A percentile compares a stretch with the other conserved stretches of the same genome.
These are phyloP conservation scores for Daphne laureola DNA, from an alignment of 441 rosid species.

Conservation along the genomic window DNA sequence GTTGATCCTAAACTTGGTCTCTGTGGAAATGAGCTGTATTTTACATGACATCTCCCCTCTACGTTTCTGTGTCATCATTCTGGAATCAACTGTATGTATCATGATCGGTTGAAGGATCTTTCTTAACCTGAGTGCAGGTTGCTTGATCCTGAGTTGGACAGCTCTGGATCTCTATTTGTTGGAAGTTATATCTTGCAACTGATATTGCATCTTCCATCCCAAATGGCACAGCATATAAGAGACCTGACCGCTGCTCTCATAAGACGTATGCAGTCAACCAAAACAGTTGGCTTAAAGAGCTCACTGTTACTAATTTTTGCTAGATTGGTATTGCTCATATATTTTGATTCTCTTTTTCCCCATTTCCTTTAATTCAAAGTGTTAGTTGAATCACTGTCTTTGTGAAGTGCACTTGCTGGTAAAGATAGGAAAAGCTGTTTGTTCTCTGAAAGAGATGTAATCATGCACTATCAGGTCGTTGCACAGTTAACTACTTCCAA, in stretches of 20 bases:
- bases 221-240: slow-evolving; percentile 77
- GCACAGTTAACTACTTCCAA: too few relatives aligned
- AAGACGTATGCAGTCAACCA: slow-evolving; percentile 83
- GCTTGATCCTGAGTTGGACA: slow-evolving; percentile 80
- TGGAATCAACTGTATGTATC: too few relatives aligned
- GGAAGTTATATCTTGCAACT: slow-evolving; percentile 90
- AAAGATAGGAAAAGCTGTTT: too few relatives aligned
- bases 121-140: slow-evolving; percentile 45
- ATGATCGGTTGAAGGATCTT: slow-evolving; percentile 4
- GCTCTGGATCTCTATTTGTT: slow-evolving; percentile 95
- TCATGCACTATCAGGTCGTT: too few relatives aligned
- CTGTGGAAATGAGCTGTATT: too few relatives aligned
- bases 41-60: too few relatives aligned
- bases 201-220: slow-evolving; percentile 80
- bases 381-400: background rate
- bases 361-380: background rate
- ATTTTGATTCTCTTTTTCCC: background rate
- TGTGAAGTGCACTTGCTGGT: background rate
- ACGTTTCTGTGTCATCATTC: too few relatives aligned
- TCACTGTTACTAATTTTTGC: slow-evolving; percentile 85
- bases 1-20: too few relatives aligned
- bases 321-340: slow-evolving; percentile 55
- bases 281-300: slow-evolving; percentile 63
- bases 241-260: slow-evolving; percentile 82
- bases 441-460: too few relatives aligned